Percentiles rank a stretch among this genome's conserved stretches.
Conservation (phyloP, 108 stramenopile species). For the Ochromonas danica region DNA sequence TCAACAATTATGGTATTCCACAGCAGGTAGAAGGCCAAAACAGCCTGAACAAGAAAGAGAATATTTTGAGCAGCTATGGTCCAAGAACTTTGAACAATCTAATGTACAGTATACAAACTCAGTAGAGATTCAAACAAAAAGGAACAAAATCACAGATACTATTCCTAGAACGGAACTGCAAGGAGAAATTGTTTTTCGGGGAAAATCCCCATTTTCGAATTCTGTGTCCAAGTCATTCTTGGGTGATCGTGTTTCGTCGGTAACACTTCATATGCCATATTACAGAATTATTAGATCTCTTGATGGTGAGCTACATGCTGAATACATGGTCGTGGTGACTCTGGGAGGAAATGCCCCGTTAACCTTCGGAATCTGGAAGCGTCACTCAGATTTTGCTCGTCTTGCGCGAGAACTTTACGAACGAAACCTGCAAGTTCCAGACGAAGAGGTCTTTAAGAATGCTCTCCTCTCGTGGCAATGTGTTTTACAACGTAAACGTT, state of each 20-base stretch:
- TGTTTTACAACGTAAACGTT: slow-evolving; percentile 77
- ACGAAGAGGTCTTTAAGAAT: slow-evolving; percentile 43
- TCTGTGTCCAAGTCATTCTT: slow-evolving; percentile 40
- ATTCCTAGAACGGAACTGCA: slow-evolving; percentile 12
- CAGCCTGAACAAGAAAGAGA: slow-evolving; percentile 82
- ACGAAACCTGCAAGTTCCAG: background rate
- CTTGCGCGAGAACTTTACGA: slow-evolving; percentile 70
- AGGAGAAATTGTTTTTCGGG: slow-evolving; percentile 34
- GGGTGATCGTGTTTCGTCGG: slow-evolving; percentile 40
- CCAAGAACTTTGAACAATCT: slow-evolving; percentile 77
- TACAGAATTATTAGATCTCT: slow-evolving; percentile 37
- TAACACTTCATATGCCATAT: slow-evolving; percentile 49
- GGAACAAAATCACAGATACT: background rate
- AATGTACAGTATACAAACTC: slow-evolving; percentile 64
- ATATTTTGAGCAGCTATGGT: slow-evolving; percentile 88
- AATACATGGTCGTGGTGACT: slow-evolving; percentile 46
- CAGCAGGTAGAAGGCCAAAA: slow-evolving; percentile 84
- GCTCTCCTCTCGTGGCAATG: slow-evolving; percentile 59
- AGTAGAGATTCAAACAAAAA: too few species aligned
- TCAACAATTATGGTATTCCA: slow-evolving; percentile 82
- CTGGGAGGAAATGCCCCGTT: slow-evolving; percentile 70
- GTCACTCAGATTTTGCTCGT: slow-evolving; percentile 76
- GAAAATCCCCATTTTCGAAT: slow-evolving; percentile 39
- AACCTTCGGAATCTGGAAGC: slow-evolving; percentile 82
- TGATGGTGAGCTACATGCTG: slow-evolving; percentile 30